Conservation (phyloP, 192 early-diverging fungal genomes). For the Chytriomyces sp. region DNA sequence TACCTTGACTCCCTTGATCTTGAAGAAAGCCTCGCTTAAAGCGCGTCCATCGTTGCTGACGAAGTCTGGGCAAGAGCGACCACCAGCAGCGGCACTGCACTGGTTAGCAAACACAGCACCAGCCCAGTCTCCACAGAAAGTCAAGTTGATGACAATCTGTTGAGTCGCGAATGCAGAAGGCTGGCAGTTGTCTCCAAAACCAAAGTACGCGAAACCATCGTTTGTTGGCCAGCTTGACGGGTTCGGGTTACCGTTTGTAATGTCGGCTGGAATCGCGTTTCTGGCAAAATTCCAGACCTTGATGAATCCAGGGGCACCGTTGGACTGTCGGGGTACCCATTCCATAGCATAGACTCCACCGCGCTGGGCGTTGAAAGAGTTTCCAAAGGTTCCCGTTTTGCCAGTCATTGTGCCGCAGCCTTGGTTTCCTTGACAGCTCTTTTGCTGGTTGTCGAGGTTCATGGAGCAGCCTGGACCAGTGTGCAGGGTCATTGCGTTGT, state of each 20-base stretch:
- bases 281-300: conserved; percentile 49
- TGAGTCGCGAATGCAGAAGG: conserved; percentile 15
- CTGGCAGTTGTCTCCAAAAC: conserved; percentile 41
- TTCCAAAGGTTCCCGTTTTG: conserved; percentile 37
- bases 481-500: conserved; percentile 45
- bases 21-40: background rate
- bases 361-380: conserved; percentile 39
- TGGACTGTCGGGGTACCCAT: conserved; percentile 19
- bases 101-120: conserved; percentile 11
- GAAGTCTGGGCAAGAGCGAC: background rate
- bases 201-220: conserved; percentile 23
- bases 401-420: conserved; percentile 26
- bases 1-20: background rate
- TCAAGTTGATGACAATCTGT: conserved; percentile 40
- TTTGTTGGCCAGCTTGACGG: conserved; percentile 42
- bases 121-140: conserved; percentile 47
- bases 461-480: conserved; percentile 46
- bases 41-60: background rate
- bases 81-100: background rate
- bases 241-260: conserved; percentile 38
- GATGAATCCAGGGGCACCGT: conserved; percentile 31
- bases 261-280: conserved; percentile 45
- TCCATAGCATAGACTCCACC: conserved; percentile 53
- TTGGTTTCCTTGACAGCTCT: conserved; percentile 17
- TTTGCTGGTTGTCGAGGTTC: conserved; percentile 6